Conservation (phyloP, 208 protist genomes). For the Acanthamoeba sp. region DNA sequence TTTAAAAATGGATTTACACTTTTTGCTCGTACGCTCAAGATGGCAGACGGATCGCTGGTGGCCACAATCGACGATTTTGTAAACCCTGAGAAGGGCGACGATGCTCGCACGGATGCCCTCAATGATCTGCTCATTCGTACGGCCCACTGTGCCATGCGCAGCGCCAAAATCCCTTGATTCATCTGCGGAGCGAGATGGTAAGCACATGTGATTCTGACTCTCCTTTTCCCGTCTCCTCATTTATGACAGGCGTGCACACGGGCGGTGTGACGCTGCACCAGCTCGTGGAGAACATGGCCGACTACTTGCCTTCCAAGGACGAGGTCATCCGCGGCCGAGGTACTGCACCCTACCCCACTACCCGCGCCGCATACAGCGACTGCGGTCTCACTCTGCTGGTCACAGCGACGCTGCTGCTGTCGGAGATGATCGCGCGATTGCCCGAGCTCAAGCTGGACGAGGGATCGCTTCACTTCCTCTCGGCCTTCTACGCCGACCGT, state of each 20-base stretch:
- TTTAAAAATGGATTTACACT: too few species aligned
- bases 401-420: slow-evolving; percentile 52
- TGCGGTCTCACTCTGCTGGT: background rate
- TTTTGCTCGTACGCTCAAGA: background rate
- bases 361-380: background rate
- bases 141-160: background rate
- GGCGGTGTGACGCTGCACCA: slow-evolving; percentile 50
- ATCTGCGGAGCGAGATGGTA: background rate
- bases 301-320: slow-evolving; percentile 59
- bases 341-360: background rate
- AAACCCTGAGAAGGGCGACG: slow-evolving; percentile 15
- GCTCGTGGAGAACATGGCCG: slow-evolving; percentile 50
- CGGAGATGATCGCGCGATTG: slow-evolving; percentile 34
- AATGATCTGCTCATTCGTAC: slow-evolving; percentile 9
- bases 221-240: too few species aligned
- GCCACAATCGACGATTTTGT: slow-evolving; percentile 43
- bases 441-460: slow-evolving; percentile 49
- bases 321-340: slow-evolving; percentile 58
- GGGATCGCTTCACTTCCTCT: slow-evolving; percentile 52
- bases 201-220: too few species aligned
- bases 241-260: background rate
- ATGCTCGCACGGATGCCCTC: background rate
- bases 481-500: slow-evolving; percentile 49
- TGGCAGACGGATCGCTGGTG: slow-evolving; percentile 40
- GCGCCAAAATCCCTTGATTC: background rate